A percentile compares a stretch with the other conserved stretches of the same genome.
phyloP scores from a whole-genome alignment of 495 filamentous ascomycete species.

The Penicillium tannophilum region DNA sequence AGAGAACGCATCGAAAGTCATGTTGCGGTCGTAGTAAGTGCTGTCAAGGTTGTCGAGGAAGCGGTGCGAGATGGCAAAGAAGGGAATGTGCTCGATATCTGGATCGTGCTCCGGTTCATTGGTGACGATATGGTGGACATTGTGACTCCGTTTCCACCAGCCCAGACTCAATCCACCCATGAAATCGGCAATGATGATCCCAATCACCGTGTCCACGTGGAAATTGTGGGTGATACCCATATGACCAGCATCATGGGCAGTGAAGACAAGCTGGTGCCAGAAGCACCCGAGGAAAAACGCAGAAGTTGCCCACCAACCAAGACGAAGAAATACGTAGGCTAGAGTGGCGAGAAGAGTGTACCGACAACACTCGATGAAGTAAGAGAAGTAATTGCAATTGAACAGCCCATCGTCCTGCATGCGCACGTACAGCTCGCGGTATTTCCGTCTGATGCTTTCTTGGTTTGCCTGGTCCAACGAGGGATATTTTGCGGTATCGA shows the following conservation, averaged over 20 bases:
- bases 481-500: constrained; percentile 82
- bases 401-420: constrained; percentile 78
- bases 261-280: constrained; percentile 97
- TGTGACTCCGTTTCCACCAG: constrained; percentile 98
- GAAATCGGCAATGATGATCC: constrained; percentile 89
- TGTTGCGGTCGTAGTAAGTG: constrained; percentile 85
- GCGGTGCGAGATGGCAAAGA: constrained; percentile 89
- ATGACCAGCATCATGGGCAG: constrained; percentile 94
- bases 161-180: constrained; percentile 87
- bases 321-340: constrained; percentile 64
- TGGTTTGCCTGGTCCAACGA: constrained; percentile 75
- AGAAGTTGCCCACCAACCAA: constrained; percentile 73
- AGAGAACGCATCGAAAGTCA: constrained; percentile 80
- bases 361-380: constrained; percentile 73
- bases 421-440: constrained; percentile 70
- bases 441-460: constrained; percentile 75
- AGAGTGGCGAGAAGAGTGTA: constrained; percentile 71
- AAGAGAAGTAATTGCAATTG: constrained; percentile 82
- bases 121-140: constrained; percentile 97
- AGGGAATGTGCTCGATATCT: constrained; percentile 95
- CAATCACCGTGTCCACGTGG: constrained; percentile 77
- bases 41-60: constrained; percentile 77
- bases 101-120: constrained; percentile 97
- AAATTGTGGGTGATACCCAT: constrained; percentile 96
- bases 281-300: constrained; percentile 79